A percentile compares a stretch with the other conserved stretches of the same genome.
phyloP scores from a whole-genome alignment of 345 rosid species.

The Lepidium aucheri region DNA sequence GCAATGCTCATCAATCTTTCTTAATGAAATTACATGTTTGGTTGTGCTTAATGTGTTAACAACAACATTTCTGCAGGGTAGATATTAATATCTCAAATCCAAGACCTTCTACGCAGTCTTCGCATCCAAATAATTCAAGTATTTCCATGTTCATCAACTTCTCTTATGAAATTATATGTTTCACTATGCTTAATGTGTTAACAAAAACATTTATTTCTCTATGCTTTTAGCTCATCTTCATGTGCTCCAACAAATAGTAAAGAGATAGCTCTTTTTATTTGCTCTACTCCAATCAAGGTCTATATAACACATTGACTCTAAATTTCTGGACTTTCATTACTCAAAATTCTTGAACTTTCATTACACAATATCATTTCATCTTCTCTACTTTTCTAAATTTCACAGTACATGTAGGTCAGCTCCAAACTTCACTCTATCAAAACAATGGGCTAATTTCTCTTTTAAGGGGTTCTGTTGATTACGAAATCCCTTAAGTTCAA shows the following conservation, averaged over 20 bases:
- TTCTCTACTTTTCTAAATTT: background rate
- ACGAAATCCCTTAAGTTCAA: background rate
- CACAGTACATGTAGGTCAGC: too few species aligned
- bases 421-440: too few species aligned
- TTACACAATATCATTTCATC: background rate
- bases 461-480: too few species aligned
- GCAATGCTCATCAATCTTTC: too few species aligned
- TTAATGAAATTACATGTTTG: too few species aligned
- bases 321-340: too few species aligned
- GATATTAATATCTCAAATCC: conserved; percentile 36
- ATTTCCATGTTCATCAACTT: background rate
- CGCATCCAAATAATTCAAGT: conserved; percentile 45
- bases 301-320: background rate
- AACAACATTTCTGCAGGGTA: too few species aligned
- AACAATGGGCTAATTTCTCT: conserved; percentile 66
- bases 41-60: too few species aligned
- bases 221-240: conserved; percentile 39
- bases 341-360: too few species aligned
- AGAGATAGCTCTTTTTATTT: conserved; percentile 49
- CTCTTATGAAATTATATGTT: background rate
- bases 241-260: conserved; percentile 40
- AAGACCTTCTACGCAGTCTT: conserved; percentile 54
- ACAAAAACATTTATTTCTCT: background rate
- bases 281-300: conserved; percentile 82
- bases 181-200: background rate